A percentile compares a stretch with the other conserved stretches of the same genome.
Conservation (phyloP, 1,139 yeast genomes). For the Suhomyces anneliseae region DNA sequence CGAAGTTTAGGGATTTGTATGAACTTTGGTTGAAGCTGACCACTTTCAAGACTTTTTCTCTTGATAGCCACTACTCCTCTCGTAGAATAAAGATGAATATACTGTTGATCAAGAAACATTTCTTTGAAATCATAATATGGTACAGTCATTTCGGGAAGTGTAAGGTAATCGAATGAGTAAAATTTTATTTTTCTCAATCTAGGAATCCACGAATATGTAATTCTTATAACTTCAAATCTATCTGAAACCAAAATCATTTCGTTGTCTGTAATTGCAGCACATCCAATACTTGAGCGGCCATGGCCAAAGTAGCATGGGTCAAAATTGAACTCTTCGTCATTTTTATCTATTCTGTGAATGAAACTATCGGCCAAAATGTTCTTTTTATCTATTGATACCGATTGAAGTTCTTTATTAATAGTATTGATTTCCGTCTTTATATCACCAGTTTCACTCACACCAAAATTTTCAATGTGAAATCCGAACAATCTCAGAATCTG, state of each 20-base stretch:
- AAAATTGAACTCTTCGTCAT: neutral
- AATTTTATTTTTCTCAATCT: neutral
- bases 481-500: conserved; percentile 3
- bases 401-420: neutral
- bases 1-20: neutral
- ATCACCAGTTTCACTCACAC: neutral
- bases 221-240: conserved; percentile 1
- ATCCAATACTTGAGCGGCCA: neutral
- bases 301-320: neutral
- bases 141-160: neutral
- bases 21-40: neutral
- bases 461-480: neutral
- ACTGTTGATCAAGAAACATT: conserved; percentile 1
- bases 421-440: neutral
- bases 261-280: neutral
- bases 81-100: conserved; percentile 1
- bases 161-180: neutral
- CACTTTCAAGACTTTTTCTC: too few species aligned
- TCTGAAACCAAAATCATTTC: conserved; percentile 2
- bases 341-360: neutral
- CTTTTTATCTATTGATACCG: neutral
- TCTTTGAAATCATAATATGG: neutral
- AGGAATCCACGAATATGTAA: neutral
- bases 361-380: neutral
- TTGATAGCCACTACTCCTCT: conserved; percentile 2